Percentiles rank a stretch among this genome's conserved stretches.
Evolutionary conservation across 768 basidiomycete genomes (phyloP).

Genomic region (Mycena maculata): DNA sequence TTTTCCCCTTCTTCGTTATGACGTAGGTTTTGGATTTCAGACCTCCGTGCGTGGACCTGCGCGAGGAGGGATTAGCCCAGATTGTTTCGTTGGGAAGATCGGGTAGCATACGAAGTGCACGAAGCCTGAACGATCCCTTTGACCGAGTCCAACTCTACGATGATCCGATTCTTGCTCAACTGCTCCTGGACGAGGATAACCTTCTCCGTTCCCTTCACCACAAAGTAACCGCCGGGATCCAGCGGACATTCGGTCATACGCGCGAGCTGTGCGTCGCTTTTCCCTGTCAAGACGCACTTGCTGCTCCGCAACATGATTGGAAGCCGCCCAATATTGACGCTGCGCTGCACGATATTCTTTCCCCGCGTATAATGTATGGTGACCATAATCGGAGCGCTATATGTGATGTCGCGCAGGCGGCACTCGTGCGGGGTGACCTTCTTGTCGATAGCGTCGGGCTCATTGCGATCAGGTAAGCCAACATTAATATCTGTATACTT

Average conservation of each 20-base stretch:
- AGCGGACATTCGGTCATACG: conserved; percentile 96
- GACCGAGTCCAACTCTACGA: conserved; percentile 92
- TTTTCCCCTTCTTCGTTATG: conserved; percentile 91
- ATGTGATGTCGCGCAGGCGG: conserved; percentile 93
- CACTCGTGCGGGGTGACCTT: conserved; percentile 97
- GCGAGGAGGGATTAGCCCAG: conserved; percentile 24
- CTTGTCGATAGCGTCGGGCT: conserved; percentile 81
- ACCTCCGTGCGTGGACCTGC: conserved; percentile 82
- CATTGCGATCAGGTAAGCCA: conserved; percentile 90
- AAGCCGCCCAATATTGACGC: conserved; percentile 89
- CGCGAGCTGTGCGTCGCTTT: conserved; percentile 85
- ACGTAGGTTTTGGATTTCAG: conserved; percentile 99
- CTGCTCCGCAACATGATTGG: conserved; percentile 98
- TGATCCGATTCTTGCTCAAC: conserved; percentile 98
- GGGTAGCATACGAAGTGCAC: conserved; percentile 86
- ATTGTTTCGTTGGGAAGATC: background rate
- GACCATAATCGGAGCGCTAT: conserved; percentile 92
- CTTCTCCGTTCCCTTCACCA: conserved; percentile 99
- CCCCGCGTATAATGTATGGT: conserved; percentile 96
- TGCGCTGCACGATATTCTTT: conserved; percentile 86
- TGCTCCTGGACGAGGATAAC: conserved; percentile 99
- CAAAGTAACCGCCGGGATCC: conserved; percentile 99
- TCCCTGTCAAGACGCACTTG: conserved; percentile 90
- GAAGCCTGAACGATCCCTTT: conserved; percentile 95
- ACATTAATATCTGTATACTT: conserved; percentile 97